Base-by-base conservation (phyloP, 2,329 filamentous ascomycete genomes). In the Alternaria arborescens region DNA sequence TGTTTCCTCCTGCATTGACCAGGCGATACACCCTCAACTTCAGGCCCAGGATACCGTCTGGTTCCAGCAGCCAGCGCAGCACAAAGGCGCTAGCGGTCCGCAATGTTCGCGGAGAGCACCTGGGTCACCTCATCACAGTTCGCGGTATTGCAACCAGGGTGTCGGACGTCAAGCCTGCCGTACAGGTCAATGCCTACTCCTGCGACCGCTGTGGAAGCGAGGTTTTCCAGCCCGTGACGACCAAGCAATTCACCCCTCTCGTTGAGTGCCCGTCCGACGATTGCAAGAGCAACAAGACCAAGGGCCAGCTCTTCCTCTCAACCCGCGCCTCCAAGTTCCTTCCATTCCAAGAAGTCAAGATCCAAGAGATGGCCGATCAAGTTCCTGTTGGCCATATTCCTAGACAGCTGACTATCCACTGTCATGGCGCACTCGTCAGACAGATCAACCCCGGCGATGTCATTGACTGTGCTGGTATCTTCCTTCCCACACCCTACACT, bases 301-400 rank as follows among this genome's bases (percentile, higher is more conserved):
- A 95, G 79, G 95, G 95, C 18, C 93, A 97, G 78, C 86, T 99
- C 40, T 94, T 97, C 78, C 88, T 96, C 38, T 97, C 94, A 0
- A 96, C 94, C n/a, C 88, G 95, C 71, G 95, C 94, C 0, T 97
- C 94, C 52, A 99, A 98, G 74, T 99, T 98, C 75, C 82, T 97
- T 73, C 93, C 95, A 4, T 99, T 99, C 83, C 95, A 99, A 79
- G 95, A 99, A 80, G 89, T 98, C 80, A 98, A 98, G 82, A 93
- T 99, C 58, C 95, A 99, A 80, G 95, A 99, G 78, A 92, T 98
- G 88, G 93, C 95, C n/a, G 95, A 99, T 77, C 95, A 99, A 79
- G 95, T 99, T 0, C 95, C 95, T 8, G 96, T 99, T 66, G 95
- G 95, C 52, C 95, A 99, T 77, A 99, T 99, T 71, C 95, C 95